Conservation (phyloP, 768 basidiomycete species). For the Cubamyces lactineus region DNA sequence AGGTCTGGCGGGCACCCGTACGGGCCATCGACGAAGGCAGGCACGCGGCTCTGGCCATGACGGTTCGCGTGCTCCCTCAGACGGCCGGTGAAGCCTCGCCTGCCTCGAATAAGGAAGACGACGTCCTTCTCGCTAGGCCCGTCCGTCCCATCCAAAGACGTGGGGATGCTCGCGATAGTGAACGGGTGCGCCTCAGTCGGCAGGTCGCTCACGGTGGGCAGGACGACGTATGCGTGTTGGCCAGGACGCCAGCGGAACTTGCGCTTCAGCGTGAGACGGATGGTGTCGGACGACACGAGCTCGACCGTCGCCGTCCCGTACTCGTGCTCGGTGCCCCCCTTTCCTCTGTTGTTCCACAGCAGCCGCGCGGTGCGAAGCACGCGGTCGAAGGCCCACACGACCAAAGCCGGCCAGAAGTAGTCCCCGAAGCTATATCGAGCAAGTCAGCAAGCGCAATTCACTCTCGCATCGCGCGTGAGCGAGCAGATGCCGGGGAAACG, state of each 20-base stretch:
- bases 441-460: slow-evolving; percentile 19
- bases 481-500: slow-evolving; percentile 17
- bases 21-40: slow-evolving; percentile 44
- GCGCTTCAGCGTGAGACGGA: slow-evolving; percentile 47
- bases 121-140: slow-evolving; percentile 39
- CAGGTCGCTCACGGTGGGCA: slow-evolving; percentile 45
- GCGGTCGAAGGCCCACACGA: slow-evolving; percentile 54
- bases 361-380: slow-evolving; percentile 43
- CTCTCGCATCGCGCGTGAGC: background rate
- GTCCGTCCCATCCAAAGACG: slow-evolving; percentile 20
- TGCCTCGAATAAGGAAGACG: slow-evolving; percentile 53
- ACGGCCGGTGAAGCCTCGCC: slow-evolving; percentile 53
- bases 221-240: slow-evolving; percentile 53
- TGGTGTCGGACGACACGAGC: slow-evolving; percentile 48
- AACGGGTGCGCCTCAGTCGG: slow-evolving; percentile 53
- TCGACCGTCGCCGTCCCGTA: slow-evolving; percentile 40
- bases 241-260: slow-evolving; percentile 50
- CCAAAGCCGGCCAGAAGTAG: slow-evolving; percentile 53
- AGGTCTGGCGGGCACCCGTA: slow-evolving; percentile 43
- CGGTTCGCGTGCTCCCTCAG: slow-evolving; percentile 25
- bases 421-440: slow-evolving; percentile 38
- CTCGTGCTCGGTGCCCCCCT: slow-evolving; percentile 35
- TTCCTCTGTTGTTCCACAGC: slow-evolving; percentile 42
- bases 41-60: slow-evolving; percentile 33
- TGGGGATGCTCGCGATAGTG: slow-evolving; percentile 49